Percentiles rank a stretch among this genome's conserved stretches.
phyloP scores from a whole-genome alignment of 345 rosid genomes.

The Rhizophora apiculata region DNA sequence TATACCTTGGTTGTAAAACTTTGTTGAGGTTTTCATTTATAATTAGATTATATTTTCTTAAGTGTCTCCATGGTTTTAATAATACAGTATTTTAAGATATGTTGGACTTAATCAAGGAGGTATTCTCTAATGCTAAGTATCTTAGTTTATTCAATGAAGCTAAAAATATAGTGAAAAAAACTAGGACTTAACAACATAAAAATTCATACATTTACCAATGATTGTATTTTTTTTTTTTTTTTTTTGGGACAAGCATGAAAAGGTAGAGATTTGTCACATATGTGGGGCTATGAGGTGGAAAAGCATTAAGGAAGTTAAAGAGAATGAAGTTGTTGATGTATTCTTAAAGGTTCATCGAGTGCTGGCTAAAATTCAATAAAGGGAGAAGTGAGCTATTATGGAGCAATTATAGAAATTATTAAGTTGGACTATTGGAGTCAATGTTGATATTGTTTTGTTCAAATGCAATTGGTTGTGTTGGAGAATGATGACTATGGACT shows the following conservation, averaged over 20 bases:
- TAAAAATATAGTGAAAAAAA: background rate
- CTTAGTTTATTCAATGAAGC: background rate
- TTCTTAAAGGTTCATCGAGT: background rate
- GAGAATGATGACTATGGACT: too few relatives aligned
- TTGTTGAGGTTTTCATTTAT: background rate
- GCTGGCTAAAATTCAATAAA: background rate
- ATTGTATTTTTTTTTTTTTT: background rate
- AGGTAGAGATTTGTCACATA: background rate
- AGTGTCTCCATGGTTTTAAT: background rate
- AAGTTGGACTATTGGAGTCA: too few relatives aligned
- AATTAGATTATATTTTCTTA: background rate
- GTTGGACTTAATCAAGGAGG: background rate
- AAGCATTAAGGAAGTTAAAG: background rate
- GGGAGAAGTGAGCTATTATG: too few relatives aligned
- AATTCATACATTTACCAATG: conserved; percentile 6
- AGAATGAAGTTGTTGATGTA: background rate
- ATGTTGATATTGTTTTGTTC: too few relatives aligned
- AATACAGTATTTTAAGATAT: background rate
- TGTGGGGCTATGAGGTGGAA: background rate
- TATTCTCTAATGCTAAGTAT: background rate
- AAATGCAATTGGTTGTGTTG: too few relatives aligned
- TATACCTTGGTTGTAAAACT: background rate
- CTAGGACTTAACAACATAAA: background rate
- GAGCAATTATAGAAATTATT: too few relatives aligned
- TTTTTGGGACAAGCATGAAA: background rate